Evolutionary conservation across 2,329 filamentous ascomycete genomes (phyloP), one percentile per base, ranked within the genome.

Genomic region (Trichoderma koningii): DNA sequence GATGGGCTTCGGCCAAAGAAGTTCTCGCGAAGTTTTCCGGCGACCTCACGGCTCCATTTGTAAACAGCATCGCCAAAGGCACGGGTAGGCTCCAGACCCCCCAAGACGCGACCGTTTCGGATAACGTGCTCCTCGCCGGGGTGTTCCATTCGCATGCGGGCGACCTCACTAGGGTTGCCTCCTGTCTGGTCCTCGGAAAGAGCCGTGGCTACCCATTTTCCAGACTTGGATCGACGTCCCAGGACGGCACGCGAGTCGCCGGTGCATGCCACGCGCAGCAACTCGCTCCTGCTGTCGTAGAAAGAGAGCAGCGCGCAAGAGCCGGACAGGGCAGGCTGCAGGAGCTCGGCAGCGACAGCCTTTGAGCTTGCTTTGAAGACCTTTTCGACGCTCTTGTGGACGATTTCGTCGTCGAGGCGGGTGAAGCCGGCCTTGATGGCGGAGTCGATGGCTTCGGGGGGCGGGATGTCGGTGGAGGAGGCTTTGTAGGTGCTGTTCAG

Each of bases 41-140:
- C 92, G 0, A 93, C 89, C 67, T 97, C 92, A 59, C 86, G 85
- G 66, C 86, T 91, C 95, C 95, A 99, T 78, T 99, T 99, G 82
- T 99, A 99, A 71, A 90, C 89, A 9, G 95, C 94, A 77, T 99
- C 95, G 42, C 95, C 96, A 76, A 99, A 99, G 0, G 96, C 94
- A 68, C 95, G 89, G 19, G 90, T 94, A 3, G 95, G 95, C 76
- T 99, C 95, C 14, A 99, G 82, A 19, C 93, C 91, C 51, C 95
- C 95, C 0, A 99, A 84, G 17, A 99, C 92, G 67, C 95, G 90
- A 6, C 95, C 95, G 70, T 96, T 95, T 50, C 88, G 85, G 47
- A 97, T 88, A 9, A 97, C 95, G 71, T 93, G 84, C 15, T 91
- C 89, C 78, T 99, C 95, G 30, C 90, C 90, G 0, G 95, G 95